Percentiles rank a stretch among this genome's conserved stretches.
phyloP scores from a whole-genome alignment of 1,284 basidiomycete genomes.

The Mycosarcoma maydis region DNA sequence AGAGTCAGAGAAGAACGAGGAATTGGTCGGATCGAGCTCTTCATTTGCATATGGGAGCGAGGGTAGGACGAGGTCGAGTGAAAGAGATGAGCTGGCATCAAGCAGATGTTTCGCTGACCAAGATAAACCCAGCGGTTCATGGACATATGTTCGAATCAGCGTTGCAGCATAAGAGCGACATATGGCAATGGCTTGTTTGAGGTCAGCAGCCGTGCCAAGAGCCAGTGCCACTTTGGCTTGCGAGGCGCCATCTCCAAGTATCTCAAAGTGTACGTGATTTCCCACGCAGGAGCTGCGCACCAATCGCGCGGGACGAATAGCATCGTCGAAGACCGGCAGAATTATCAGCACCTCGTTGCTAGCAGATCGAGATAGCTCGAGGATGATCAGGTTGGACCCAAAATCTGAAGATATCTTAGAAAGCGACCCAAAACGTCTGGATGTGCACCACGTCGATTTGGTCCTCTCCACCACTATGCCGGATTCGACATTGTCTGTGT shows the following conservation, averaged over 20 bases:
- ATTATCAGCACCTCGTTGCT: slow-evolving; percentile 18
- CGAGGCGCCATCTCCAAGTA: background rate
- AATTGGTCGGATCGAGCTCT: slow-evolving; percentile 13
- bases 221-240: slow-evolving; percentile 20
- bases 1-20: slow-evolving; percentile 33
- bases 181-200: slow-evolving; percentile 13
- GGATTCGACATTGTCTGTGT: slow-evolving; percentile 13
- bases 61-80: slow-evolving; percentile 8
- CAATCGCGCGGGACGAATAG: slow-evolving; percentile 2
- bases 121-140: slow-evolving; percentile 29
- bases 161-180: slow-evolving; percentile 25
- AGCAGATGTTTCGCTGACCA: slow-evolving; percentile 29
- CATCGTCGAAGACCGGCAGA: slow-evolving; percentile 24
- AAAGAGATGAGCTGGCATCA: slow-evolving; percentile 7
- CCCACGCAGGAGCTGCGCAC: slow-evolving; percentile 9
- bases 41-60: slow-evolving; percentile 5
- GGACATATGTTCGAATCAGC: slow-evolving; percentile 13
- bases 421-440: slow-evolving; percentile 23
- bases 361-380: slow-evolving; percentile 18
- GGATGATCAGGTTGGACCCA: slow-evolving; percentile 15
- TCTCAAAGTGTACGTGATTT: slow-evolving; percentile 6
- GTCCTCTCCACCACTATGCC: slow-evolving; percentile 42
- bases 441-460: slow-evolving; percentile 47
- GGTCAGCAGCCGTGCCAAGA: slow-evolving; percentile 10
- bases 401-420: slow-evolving; percentile 28